A percentile compares a stretch with the other conserved stretches of the same genome.
These are phyloP conservation scores for Curvularia spicifera DNA, from an alignment of 2,329 filamentous ascomycete genomes.

Conservation along the genomic window DNA sequence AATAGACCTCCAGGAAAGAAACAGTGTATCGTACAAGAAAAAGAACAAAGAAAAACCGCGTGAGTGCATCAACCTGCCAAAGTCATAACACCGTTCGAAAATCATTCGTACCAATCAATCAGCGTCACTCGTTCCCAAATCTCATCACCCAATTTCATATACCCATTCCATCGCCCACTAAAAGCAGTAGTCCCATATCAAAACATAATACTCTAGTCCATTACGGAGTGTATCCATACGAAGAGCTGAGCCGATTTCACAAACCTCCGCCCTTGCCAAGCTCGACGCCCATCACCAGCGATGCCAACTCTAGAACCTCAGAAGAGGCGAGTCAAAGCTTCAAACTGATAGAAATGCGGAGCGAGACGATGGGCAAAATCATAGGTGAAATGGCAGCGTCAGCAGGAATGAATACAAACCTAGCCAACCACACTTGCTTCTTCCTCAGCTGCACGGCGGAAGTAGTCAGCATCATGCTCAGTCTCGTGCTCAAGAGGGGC, in stretches of 20 bases:
- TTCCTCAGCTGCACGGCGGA: slow-evolving; percentile 46
- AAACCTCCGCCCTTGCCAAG: slow-evolving; percentile 1
- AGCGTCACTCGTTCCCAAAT: not conserved
- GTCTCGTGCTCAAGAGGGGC: slow-evolving; percentile 32
- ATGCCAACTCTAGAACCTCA: slow-evolving; percentile 21
- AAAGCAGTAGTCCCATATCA: not conserved
- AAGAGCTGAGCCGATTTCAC: not conserved
- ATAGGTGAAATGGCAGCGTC: not conserved
- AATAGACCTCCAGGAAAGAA: not conserved
- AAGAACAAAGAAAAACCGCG: not conserved
- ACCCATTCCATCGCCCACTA: not conserved
- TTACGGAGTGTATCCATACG: not conserved
- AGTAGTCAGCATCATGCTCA: slow-evolving; percentile 45
- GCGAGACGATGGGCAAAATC: slow-evolving; percentile 2
- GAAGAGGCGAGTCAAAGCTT: slow-evolving; percentile 20
- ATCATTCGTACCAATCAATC: not conserved
- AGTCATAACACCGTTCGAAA: not conserved
- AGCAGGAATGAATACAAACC: not conserved
- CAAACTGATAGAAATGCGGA: slow-evolving; percentile 12
- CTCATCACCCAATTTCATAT: not conserved
- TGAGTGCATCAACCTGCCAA: not conserved
- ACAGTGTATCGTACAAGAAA: not conserved
- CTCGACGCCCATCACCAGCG: slow-evolving; percentile 7
- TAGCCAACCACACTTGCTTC: slow-evolving; percentile 48
- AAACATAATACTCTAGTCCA: not conserved